Evolutionary conservation across 176 grass and related monocot species (phyloP).

Genomic region (Ananas comosus): DNA sequence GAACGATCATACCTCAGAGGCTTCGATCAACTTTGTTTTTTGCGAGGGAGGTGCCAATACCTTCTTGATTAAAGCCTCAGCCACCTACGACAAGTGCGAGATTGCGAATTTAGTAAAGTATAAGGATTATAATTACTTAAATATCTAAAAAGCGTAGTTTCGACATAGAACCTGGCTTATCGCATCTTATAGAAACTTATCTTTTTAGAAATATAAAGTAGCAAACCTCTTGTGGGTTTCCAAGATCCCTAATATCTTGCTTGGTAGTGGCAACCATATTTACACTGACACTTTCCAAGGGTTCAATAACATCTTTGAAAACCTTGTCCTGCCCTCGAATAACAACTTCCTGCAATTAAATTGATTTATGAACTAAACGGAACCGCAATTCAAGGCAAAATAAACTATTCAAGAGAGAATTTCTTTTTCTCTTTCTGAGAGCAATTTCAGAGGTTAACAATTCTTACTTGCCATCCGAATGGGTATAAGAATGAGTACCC

Average conservation of each 20-base stretch:
- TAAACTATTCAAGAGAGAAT: background rate
- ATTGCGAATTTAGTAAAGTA: background rate
- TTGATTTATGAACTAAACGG: background rate
- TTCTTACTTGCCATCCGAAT: constrained; percentile 84
- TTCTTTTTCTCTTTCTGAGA: background rate
- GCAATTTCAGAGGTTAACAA: constrained; percentile 1
- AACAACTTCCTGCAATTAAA: constrained; percentile 48
- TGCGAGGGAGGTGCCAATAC: constrained; percentile 67
- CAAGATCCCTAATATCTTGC: constrained; percentile 71
- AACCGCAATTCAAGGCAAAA: background rate
- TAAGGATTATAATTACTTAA: background rate
- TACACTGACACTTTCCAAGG: constrained; percentile 80
- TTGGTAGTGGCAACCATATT: constrained; percentile 72
- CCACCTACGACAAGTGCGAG: constrained; percentile 37
- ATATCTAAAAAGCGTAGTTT: background rate
- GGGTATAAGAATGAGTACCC: constrained; percentile 82
- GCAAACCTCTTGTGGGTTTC: constrained; percentile 57
- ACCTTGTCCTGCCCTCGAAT: constrained; percentile 95
- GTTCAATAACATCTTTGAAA: constrained; percentile 95
- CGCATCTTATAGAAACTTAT: background rate
- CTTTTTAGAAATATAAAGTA: background rate
- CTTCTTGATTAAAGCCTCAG: constrained; percentile 64
- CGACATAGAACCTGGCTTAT: background rate
- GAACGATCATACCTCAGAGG: constrained; percentile 55
- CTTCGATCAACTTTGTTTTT: constrained; percentile 85